Evolutionary conservation across 495 filamentous ascomycete species (phyloP).

Genomic region (Penicillium cosmopolitanum): DNA sequence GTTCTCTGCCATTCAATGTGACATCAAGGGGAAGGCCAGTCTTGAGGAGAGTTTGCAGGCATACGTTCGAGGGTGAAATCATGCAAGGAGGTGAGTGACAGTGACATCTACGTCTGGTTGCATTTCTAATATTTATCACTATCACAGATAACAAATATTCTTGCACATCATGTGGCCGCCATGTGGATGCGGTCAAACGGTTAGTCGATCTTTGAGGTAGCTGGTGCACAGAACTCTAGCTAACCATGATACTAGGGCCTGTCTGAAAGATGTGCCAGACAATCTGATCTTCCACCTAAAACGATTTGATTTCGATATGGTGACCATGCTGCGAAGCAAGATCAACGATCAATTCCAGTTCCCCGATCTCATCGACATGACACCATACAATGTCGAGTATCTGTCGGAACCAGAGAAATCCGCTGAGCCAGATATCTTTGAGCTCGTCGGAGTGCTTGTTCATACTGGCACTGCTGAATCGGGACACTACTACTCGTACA

Average conservation of each 20-base stretch:
- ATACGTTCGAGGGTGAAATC: constrained; percentile 94
- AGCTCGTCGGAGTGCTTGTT: constrained; percentile 89
- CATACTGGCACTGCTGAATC: constrained; percentile 92
- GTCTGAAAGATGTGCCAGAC: constrained; percentile 90
- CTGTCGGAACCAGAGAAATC: constrained; percentile 66
- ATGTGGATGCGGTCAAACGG: constrained; percentile 94
- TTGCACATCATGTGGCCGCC: constrained; percentile 85
- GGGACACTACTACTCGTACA: constrained; percentile 96
- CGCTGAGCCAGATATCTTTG: constrained; percentile 71
- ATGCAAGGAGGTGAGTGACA: constrained; percentile 83
- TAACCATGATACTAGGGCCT: constrained; percentile 57
- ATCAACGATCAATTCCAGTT: constrained; percentile 96
- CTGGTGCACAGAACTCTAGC: background rate
- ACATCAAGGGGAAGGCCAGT: constrained; percentile 88
- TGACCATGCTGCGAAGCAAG: constrained; percentile 82
- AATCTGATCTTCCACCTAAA: constrained; percentile 97
- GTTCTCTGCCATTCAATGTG: constrained; percentile 95
- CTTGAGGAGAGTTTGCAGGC: constrained; percentile 88
- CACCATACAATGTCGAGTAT: constrained; percentile 83
- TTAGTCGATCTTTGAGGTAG: constrained; percentile 27
- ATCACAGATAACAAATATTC: constrained; percentile 90
- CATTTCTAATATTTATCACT: constrained; percentile 28
- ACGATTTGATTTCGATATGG: constrained; percentile 92
- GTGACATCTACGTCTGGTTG: background rate
- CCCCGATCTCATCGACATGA: constrained; percentile 83